Base-by-base conservation (phyloP, 164 flowering plant species). In the Litsea cubeba region DNA sequence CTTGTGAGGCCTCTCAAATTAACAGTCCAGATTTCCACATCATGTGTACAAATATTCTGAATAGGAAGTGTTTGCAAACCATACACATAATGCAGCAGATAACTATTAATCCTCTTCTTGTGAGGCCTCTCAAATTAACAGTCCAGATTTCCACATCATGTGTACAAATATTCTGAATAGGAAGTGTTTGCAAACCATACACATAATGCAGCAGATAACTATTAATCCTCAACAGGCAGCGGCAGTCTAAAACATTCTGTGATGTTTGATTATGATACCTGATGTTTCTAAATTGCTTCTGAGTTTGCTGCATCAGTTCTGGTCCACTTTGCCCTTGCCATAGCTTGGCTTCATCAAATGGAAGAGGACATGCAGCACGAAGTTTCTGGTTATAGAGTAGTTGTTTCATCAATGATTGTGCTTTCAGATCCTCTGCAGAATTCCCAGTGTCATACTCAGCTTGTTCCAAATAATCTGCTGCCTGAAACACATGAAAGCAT, bases 251-350 rank as follows among this genome's bases (percentile, higher is more conserved):
- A 11, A 40, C n/a, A 12, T 35, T 18, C 51, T 20, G 66, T 40
- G 50, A 58, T n/a, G 18, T 14, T 50, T 32, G 20, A 68, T 69
- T 76, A 17, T 72, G 18, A 77, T 74, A 95, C 99, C 98, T 94
- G 69, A 96, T 96, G 81, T 96, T 96, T 84, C 85, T 87, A 78
- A 96, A 96, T 67, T 96, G 97, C 76, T 81, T 85, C 75, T 92
- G 99, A 76, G 90, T 89, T 81, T 91, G 84, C 81, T 83, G 93
- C 85, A 85, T 93, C 73, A 96, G 80, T 70, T 93, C 95, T 54
- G 98, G 97, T 71, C 95, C 98, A 76, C 91, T 83, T 84, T 92
- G 87, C 63, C 97, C 99, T 83, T 91, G 89, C 98, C 99, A 96
- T 79, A 96, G 79, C 77, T 92, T 91, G 65, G 95, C 99, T 86